phyloP scores from a whole-genome alignment of 1,139 yeast species.

The Yamadazyma spencermartinsiae region DNA sequence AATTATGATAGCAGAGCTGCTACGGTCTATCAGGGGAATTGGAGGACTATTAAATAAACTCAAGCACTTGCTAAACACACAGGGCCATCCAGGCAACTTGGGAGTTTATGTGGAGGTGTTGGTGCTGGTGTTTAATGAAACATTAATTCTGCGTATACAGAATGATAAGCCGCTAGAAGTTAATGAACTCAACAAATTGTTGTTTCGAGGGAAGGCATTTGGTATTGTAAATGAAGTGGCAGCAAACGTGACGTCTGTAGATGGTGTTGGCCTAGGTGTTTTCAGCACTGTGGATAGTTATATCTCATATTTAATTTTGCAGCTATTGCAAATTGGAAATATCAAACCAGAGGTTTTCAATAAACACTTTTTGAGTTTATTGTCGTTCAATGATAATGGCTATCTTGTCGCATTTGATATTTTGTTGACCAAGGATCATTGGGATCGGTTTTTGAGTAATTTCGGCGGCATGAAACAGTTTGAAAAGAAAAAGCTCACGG shows the following conservation, averaged over 20 bases:
- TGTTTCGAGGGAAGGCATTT: conserved; percentile 36
- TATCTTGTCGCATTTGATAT: conserved; percentile 23
- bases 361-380: conserved; percentile 25
- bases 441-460: conserved; percentile 21
- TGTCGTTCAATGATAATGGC: conserved; percentile 22
- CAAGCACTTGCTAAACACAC: not conserved
- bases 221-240: conserved; percentile 23
- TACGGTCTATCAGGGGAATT: conserved; percentile 11
- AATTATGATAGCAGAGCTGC: conserved; percentile 2
- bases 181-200: conserved; percentile 37
- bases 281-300: conserved; percentile 25
- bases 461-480: conserved; percentile 24
- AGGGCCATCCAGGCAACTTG: conserved; percentile 15
- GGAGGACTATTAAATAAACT: conserved; percentile 11
- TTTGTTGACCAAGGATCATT: conserved; percentile 22
- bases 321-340: conserved; percentile 14
- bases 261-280: conserved; percentile 8
- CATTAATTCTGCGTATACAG: conserved; percentile 18
- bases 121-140: conserved; percentile 19
- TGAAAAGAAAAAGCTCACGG: conserved; percentile 4
- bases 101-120: conserved; percentile 15
- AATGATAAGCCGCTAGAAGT: conserved; percentile 15
- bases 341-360: conserved; percentile 14
- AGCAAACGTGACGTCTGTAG: conserved; percentile 11
- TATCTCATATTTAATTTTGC: conserved; percentile 20